Evolutionary conservation across 495 filamentous ascomycete species (phyloP), one percentile per base, ranked within the genome.

Genomic region (Chaetomium cochliodes): DNA sequence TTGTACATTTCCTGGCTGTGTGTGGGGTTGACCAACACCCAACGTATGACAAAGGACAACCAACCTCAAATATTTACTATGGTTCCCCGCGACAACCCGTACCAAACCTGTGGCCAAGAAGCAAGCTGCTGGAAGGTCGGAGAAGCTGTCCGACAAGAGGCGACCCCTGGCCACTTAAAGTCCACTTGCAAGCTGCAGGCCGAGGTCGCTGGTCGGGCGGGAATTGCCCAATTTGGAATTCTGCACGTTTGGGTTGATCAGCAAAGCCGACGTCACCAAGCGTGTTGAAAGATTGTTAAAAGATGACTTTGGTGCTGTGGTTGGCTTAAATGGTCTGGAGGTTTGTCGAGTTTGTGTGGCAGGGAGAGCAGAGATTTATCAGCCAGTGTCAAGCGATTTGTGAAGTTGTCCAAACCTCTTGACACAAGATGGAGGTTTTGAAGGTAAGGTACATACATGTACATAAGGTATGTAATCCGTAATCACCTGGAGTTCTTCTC

Each of bases 221-320:
- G 50, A 33, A 37, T 25, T 62, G 50, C 60, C 39, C 50, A 46
- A 62, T 62, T 50, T 33, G 50, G 49, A 62, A 46, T 55, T 55
- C 60, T 46, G 39, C 33, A 62, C 18, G 23, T 33, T 42, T 44
- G 2, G 49, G 37, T 22, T 23, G 57, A 28, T 20, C 7, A 42
- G 25, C 18, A n/a, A 60, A 25, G 26, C 16, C 46, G 58, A 60
- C 46, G 58, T 60, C 46, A 50, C 58, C 22, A 8, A 18, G 16
- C 16, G 2, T 42, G 59, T 52, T 61, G 53, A 49, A 4, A 2
- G 47, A 23, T 0, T 42, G 59, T 52, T 61, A 61, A 49, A 4
- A 2, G 47, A 23, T 0, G 20, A 61, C 47, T 42, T 61, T 13
- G 25, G 16, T 30, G 25, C 25, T 26, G 41, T 3, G 11, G 42